Conservation (phyloP, 139 green algal species). For the Spirogloea muscicola region DNA sequence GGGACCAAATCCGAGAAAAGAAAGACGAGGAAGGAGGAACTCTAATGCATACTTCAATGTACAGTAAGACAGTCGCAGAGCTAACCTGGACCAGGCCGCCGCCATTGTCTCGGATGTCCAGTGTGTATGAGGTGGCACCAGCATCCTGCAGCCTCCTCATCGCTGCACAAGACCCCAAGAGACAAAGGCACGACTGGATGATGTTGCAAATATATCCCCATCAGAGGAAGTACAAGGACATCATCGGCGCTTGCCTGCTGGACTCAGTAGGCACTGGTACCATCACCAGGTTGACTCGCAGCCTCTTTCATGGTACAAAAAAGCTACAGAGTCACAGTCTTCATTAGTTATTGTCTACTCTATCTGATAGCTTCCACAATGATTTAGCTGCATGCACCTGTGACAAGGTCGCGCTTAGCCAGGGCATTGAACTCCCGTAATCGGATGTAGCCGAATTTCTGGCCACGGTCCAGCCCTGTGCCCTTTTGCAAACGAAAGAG, state of each 20-base stretch:
- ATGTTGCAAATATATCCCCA: too few relatives aligned
- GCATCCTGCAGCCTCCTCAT: slow-evolving; percentile 56
- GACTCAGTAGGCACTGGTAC: too few relatives aligned
- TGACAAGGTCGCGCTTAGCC: slow-evolving; percentile 65
- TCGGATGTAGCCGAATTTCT: slow-evolving; percentile 53
- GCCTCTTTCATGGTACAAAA: too few relatives aligned
- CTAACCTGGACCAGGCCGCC: slow-evolving; percentile 72
- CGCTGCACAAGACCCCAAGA: slow-evolving; percentile 42
- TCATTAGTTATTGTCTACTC: too few relatives aligned
- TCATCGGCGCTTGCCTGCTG: too few relatives aligned
- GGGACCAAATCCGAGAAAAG: background rate
- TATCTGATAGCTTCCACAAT: too few relatives aligned
- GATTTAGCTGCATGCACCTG: too few relatives aligned
- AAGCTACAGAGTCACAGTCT: too few relatives aligned
- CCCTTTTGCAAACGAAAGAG: slow-evolving; percentile 14
- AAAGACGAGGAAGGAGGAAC: background rate
- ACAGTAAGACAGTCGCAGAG: slow-evolving; percentile 1
- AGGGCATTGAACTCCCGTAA: slow-evolving; percentile 74
- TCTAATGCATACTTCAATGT: background rate
- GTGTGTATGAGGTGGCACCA: slow-evolving; percentile 64
- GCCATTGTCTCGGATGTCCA: slow-evolving; percentile 93
- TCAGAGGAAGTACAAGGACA: too few relatives aligned
- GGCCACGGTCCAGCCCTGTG: background rate
- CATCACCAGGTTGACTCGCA: too few relatives aligned
- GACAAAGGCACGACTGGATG: too few relatives aligned